Conservation (phyloP, 345 rosid species). For the Mangifera indica region DNA sequence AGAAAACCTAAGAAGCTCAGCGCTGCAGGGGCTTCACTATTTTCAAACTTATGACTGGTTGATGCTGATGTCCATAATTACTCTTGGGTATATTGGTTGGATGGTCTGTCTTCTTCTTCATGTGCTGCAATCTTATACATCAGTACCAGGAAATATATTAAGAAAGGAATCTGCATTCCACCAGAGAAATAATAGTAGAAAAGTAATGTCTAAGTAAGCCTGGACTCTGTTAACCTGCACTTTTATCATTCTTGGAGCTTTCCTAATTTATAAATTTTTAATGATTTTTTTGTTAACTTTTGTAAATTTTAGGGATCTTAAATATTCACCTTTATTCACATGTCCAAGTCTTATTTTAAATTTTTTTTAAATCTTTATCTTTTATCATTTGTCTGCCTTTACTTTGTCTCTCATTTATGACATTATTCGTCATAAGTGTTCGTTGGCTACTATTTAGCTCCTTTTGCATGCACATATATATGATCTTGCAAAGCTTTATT, state of each 20-base stretch:
- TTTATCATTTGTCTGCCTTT: not conserved
- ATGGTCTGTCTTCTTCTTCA: constrained; percentile 81
- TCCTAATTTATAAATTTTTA: not conserved
- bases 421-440: not conserved
- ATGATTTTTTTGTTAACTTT: not conserved
- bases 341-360: not conserved
- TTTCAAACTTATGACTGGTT: constrained; percentile 97
- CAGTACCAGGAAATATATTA: constrained; percentile 48
- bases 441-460: not conserved
- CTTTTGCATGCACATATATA: not conserved
- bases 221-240: constrained; percentile 26
- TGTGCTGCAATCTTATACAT: constrained; percentile 81
- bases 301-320: not conserved
- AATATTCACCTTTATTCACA: not conserved
- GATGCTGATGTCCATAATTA: constrained; percentile 83
- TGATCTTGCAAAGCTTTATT: not conserved
- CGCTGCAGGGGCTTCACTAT: constrained; percentile 86
- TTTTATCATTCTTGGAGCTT: not conserved
- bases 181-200: constrained; percentile 51
- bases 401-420: not conserved
- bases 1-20: constrained; percentile 75
- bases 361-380: not conserved
- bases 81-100: constrained; percentile 92
- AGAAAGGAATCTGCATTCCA: constrained; percentile 46
- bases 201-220: constrained; percentile 64